Base-by-base conservation (phyloP, 2,329 filamentous ascomycete genomes). In the Fonsecaea nubica region DNA sequence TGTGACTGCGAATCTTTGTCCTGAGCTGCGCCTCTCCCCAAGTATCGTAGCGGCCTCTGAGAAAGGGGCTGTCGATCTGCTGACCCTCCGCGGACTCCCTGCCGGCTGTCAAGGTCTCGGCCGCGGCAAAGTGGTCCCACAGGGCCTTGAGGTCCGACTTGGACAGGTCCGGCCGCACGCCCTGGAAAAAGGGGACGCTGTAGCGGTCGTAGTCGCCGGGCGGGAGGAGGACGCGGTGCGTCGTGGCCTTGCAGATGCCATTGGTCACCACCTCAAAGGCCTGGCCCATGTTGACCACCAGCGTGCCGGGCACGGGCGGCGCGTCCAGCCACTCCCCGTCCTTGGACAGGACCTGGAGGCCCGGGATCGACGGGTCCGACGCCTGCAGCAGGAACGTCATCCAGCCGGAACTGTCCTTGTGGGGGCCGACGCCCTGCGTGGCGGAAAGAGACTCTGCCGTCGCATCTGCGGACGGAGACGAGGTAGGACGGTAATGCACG, bases 381-480 rank as follows among this genome's bases (percentile, higher is more conserved):
- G 86, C 84, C 73, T 89, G 87, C 1, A 87, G 81, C 3, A 89
- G 80, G 68, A 89, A 89, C 0, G 87, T 89, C 78, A 87, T 86
- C 67, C 67, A 69, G 12, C 67, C 67, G 0, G 85, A 87, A 0
- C 81, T 80, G 66, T 84, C 83, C 7, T 83, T 84, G 64, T 85
- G 83, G 0, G 83, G 77, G 18, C 78, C 79, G 35, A 81, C 79
- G 4, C 80, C 80, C 62, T 81, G 78, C 8, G 45, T 48, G 30
- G n/a, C 35, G 84, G 88, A 73, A 87, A 85, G 45, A 5, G 75
- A 73, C 33, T 81, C 75, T n/a, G 72, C 66, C 15, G 65, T 63
- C 13, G 57, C n/a, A 18, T 25, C 25, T 25, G 57, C 21, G 0
- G 40, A 10, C 15, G 7, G n/a, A 12, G 5, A 8, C 42, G 68